phyloP scores from a whole-genome alignment of 2,329 filamentous ascomycete genomes.

The Cadophora luteo-olivacea region DNA sequence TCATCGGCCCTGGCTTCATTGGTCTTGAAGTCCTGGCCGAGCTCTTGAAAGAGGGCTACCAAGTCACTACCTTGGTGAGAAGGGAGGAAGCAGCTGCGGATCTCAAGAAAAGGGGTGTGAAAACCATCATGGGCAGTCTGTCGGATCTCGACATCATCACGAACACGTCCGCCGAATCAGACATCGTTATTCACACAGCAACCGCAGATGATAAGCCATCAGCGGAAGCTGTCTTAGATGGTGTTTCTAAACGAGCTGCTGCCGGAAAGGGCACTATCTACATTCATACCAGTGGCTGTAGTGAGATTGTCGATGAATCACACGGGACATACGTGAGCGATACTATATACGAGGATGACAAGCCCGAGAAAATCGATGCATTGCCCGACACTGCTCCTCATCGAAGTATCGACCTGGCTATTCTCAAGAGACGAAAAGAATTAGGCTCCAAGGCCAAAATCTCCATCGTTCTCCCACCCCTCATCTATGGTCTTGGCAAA shows the following conservation, averaged over 20 bases:
- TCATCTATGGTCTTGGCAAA: constrained; percentile 54
- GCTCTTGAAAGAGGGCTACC: constrained; percentile 49
- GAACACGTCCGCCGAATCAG: constrained; percentile 45
- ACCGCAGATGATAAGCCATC: constrained; percentile 55
- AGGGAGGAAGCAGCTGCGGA: constrained; percentile 49
- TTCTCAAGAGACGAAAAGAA: constrained; percentile 46
- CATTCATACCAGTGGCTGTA: constrained; percentile 56
- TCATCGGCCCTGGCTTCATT: constrained; percentile 55
- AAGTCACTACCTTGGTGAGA: constrained; percentile 51
- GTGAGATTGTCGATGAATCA: constrained; percentile 49
- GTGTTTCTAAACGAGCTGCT: constrained; percentile 48
- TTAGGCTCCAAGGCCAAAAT: constrained; percentile 46
- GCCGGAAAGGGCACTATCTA: constrained; percentile 49
- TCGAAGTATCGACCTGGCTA: constrained; percentile 53
- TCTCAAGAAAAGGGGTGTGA: not conserved
- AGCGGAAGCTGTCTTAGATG: constrained; percentile 52
- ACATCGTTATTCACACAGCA: constrained; percentile 56
- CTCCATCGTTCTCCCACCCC: constrained; percentile 54
- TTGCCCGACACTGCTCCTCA: constrained; percentile 52
- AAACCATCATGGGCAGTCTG: not conserved
- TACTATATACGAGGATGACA: constrained; percentile 51
- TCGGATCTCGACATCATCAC: constrained; percentile 2
- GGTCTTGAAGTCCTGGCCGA: constrained; percentile 54
- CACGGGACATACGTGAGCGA: constrained; percentile 36
- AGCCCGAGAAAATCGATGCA: constrained; percentile 49